These are phyloP conservation scores for Hamigera avellanea DNA, from an alignment of 495 filamentous ascomycete species.

Conservation along the genomic window DNA sequence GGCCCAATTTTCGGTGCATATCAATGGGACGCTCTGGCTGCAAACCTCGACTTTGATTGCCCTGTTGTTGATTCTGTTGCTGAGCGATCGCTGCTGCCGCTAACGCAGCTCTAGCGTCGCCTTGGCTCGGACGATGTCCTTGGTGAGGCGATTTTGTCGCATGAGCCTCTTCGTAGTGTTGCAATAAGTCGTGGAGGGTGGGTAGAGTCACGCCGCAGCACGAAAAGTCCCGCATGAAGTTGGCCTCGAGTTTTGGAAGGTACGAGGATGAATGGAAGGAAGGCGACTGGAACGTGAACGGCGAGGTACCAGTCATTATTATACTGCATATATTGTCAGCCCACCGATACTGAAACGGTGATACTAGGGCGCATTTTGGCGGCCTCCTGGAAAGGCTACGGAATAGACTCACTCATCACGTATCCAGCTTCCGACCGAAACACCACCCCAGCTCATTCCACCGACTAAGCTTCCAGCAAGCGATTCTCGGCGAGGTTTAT, in stretches of 20 bases:
- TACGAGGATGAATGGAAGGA: constrained; percentile 97
- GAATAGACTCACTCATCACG: constrained; percentile 98
- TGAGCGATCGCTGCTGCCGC: constrained; percentile 45
- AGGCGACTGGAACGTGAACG: constrained; percentile 79
- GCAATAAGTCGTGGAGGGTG: constrained; percentile 85
- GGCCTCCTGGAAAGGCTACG: too few species aligned
- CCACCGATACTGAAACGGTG: constrained; percentile 2
- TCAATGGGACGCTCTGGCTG: constrained; percentile 30
- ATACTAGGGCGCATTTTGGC: constrained; percentile 3
- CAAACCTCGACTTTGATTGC: constrained; percentile 27
- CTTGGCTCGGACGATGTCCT: constrained; percentile 42
- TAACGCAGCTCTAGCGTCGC: constrained; percentile 44
- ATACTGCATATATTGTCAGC: constrained; percentile 49
- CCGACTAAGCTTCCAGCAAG: constrained; percentile 76
- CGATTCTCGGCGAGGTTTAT: constrained; percentile 70
- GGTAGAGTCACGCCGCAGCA: constrained; percentile 84
- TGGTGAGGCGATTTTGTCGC: constrained; percentile 52
- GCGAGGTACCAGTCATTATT: constrained; percentile 92
- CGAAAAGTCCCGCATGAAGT: constrained; percentile 90
- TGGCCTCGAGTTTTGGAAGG: constrained; percentile 91
- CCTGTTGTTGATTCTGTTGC: constrained; percentile 41
- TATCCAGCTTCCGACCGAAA: constrained; percentile 94
- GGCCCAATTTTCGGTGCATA: constrained; percentile 34
- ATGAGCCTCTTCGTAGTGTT: constrained; percentile 94
- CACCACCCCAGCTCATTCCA: constrained; percentile 96